Conservation (phyloP, 768 basidiomycete species). For the Lactarius evosmus region DNA sequence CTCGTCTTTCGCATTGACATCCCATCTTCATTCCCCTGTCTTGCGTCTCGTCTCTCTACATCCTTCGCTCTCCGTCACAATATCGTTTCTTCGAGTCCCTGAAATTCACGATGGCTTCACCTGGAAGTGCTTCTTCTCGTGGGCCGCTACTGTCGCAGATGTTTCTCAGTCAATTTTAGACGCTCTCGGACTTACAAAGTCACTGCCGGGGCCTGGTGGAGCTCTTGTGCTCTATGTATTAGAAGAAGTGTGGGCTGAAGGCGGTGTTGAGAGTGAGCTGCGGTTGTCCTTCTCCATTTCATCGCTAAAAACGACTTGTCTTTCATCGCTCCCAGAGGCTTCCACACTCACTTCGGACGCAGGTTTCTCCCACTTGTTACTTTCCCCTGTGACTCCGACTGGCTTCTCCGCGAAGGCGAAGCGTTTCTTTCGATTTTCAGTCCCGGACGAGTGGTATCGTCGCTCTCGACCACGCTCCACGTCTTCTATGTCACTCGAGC, state of each 20-base stretch:
- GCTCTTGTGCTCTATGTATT: slow-evolving; percentile 69
- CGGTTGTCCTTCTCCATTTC: neutral
- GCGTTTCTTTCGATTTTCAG: slow-evolving; percentile 58
- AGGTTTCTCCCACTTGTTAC: slow-evolving; percentile 43
- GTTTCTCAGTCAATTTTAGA: slow-evolving; percentile 50
- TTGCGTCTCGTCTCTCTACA: slow-evolving; percentile 73
- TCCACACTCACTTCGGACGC: slow-evolving; percentile 46
- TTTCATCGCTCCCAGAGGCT: slow-evolving; percentile 35
- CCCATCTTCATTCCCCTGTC: slow-evolving; percentile 61
- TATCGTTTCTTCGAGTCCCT: slow-evolving; percentile 65
- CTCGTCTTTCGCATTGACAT: slow-evolving; percentile 66
- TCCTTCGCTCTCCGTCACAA: slow-evolving; percentile 48
- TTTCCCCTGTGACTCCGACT: slow-evolving; percentile 41
- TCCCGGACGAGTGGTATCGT: slow-evolving; percentile 79
- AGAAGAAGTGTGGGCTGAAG: slow-evolving; percentile 62
- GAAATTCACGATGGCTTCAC: slow-evolving; percentile 72
- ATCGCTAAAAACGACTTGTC: neutral
- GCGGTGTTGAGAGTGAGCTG: slow-evolving; percentile 52
- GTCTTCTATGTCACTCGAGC: slow-evolving; percentile 45
- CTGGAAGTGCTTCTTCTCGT: slow-evolving; percentile 64
- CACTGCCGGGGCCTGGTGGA: slow-evolving; percentile 62
- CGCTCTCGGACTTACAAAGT: slow-evolving; percentile 68
- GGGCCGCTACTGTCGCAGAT: slow-evolving; percentile 52
- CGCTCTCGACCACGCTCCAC: slow-evolving; percentile 56
- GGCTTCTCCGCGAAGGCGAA: slow-evolving; percentile 42